Conservation (phyloP, 345 rosid species). For the Eucalyptus leucophloia region DNA sequence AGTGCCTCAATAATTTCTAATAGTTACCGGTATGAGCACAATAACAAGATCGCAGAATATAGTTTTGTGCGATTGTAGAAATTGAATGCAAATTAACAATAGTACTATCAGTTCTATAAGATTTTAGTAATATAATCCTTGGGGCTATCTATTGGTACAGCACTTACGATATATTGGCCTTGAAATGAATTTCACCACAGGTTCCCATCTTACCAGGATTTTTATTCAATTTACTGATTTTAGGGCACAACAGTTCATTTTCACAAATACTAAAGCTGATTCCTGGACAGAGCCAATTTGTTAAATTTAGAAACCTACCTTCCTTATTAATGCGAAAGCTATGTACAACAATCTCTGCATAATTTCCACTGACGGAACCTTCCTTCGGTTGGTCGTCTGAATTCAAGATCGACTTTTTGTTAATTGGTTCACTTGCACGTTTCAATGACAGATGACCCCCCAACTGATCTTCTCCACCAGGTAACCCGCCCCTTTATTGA, state of each 20-base stretch:
- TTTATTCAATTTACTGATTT: background rate
- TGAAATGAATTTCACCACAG: background rate
- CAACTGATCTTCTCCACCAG: background rate
- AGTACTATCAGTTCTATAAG: background rate
- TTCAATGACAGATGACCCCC: background rate
- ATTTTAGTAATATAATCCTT: background rate
- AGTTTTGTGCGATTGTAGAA: background rate
- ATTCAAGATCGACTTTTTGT: background rate
- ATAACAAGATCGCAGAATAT: background rate
- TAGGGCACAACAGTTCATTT: background rate
- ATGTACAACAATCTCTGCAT: background rate
- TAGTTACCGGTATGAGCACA: background rate
- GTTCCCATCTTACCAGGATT: background rate
- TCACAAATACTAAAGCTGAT: background rate
- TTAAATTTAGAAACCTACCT: background rate
- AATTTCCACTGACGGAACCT: background rate
- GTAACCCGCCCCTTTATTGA: background rate
- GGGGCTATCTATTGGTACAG: background rate
- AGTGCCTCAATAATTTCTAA: background rate
- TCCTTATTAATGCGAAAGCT: background rate
- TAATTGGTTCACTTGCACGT: background rate
- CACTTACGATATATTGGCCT: background rate
- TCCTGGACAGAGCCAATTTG: background rate
- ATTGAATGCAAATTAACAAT: background rate
- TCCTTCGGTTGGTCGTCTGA: background rate